Evolutionary conservation across 2,329 filamentous ascomycete genomes (phyloP).

Genomic region (Purpureocillium takamizusanense): DNA sequence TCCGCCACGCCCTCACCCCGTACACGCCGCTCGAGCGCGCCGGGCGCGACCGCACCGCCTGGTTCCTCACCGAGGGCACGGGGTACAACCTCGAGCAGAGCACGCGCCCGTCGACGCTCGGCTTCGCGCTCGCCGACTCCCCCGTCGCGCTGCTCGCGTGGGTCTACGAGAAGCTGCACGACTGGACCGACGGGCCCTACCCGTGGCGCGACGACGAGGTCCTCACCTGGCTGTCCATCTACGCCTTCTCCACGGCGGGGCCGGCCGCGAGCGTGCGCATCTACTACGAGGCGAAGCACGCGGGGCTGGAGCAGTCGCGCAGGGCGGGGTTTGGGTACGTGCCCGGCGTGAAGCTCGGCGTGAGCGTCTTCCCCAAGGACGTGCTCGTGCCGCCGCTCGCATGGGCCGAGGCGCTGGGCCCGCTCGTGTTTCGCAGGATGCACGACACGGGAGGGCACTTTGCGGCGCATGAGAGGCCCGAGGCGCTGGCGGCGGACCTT

Average conservation of each 20-base stretch:
- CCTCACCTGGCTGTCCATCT: slow-evolving; percentile 64
- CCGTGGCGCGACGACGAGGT: slow-evolving; percentile 69
- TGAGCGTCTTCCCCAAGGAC: slow-evolving; percentile 51
- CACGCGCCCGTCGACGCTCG: slow-evolving; percentile 65
- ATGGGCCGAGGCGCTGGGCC: slow-evolving; percentile 50
- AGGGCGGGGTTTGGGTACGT: slow-evolving; percentile 16
- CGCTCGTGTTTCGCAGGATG: slow-evolving; percentile 47
- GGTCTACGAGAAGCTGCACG: slow-evolving; percentile 70
- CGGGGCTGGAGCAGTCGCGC: slow-evolving; percentile 10
- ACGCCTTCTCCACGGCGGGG: slow-evolving; percentile 60
- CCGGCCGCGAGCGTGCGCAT: slow-evolving; percentile 59
- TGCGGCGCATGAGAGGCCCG: slow-evolving; percentile 48
- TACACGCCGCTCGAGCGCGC: slow-evolving; percentile 33
- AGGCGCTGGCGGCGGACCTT: slow-evolving; percentile 42
- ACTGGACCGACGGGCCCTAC: slow-evolving; percentile 47
- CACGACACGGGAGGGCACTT: slow-evolving; percentile 50
- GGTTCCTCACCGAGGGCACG: slow-evolving; percentile 48
- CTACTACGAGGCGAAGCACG: slow-evolving; percentile 59
- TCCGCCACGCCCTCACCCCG: slow-evolving; percentile 43
- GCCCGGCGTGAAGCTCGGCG: slow-evolving; percentile 29
- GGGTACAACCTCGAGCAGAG: slow-evolving; percentile 27
- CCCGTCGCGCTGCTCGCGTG: slow-evolving; percentile 65
- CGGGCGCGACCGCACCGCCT: slow-evolving; percentile 36
- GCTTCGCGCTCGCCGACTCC: slow-evolving; percentile 59
- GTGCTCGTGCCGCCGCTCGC: slow-evolving; percentile 41